phyloP scores from a whole-genome alignment of 2,329 filamentous ascomycete genomes.

The Whalleya microplaca region DNA sequence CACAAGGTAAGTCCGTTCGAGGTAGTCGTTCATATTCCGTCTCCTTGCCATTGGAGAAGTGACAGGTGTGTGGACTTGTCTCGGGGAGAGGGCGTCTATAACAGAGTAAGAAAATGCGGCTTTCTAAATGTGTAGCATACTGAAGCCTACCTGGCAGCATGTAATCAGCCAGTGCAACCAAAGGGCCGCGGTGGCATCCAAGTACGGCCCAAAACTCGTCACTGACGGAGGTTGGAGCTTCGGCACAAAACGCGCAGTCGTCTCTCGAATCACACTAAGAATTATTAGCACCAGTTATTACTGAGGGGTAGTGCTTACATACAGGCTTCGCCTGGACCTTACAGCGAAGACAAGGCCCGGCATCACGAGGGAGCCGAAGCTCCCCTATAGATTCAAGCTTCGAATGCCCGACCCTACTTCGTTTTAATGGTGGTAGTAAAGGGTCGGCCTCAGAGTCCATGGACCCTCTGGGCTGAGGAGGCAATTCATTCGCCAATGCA shows the following conservation, averaged over 20 bases:
- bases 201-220: constrained; percentile 53
- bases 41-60: constrained; percentile 54
- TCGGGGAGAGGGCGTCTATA: constrained; percentile 51
- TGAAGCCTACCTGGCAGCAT: constrained; percentile 52
- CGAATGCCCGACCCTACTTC: constrained; percentile 55
- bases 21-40: constrained; percentile 55
- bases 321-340: constrained; percentile 51
- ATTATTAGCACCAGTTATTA: constrained; percentile 23
- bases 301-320: constrained; percentile 27
- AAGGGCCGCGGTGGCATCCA: constrained; percentile 55
- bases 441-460: constrained; percentile 54
- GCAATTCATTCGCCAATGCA: constrained; percentile 45
- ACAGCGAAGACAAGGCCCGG: constrained; percentile 56
- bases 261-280: constrained; percentile 56
- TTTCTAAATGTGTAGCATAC: neutral
- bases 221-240: constrained; percentile 40
- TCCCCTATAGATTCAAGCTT: constrained; percentile 62
- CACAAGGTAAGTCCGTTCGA: constrained; percentile 51
- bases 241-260: constrained; percentile 52
- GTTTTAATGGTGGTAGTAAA: constrained; percentile 58
- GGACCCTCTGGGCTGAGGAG: constrained; percentile 43
- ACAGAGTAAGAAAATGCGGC: constrained; percentile 25
- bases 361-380: constrained; percentile 52
- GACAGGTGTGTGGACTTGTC: constrained; percentile 53
- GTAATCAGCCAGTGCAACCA: constrained; percentile 51